Evolutionary conservation across 345 rosid species (phyloP).

Genomic region (Hibiscus mutabilis): DNA sequence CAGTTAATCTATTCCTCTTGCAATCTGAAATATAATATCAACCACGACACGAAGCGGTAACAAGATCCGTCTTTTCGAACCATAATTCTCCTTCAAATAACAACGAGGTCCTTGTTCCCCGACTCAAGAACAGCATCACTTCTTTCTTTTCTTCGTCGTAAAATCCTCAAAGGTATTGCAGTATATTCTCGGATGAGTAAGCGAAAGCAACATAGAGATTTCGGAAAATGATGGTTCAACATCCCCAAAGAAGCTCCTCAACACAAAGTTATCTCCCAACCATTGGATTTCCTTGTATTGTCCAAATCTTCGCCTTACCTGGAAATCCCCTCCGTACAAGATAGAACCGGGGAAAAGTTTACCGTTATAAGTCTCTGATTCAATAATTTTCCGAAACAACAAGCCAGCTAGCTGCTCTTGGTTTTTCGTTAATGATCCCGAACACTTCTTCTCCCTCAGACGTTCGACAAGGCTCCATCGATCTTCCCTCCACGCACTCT

Average conservation of each 20-base stretch:
- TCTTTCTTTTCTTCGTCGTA: conserved; percentile 79
- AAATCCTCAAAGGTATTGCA: conserved; percentile 70
- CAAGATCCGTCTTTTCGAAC: conserved; percentile 49
- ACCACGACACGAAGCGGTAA: conserved; percentile 59
- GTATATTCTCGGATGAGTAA: conserved; percentile 58
- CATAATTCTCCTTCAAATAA: conserved; percentile 36
- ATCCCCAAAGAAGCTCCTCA: conserved; percentile 64
- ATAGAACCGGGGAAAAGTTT: conserved; percentile 61
- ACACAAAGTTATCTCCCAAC: conserved; percentile 71
- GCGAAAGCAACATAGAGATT: conserved; percentile 51
- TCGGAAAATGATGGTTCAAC: conserved; percentile 31
- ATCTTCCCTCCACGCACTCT: conserved; percentile 67
- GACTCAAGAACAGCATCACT: conserved; percentile 63
- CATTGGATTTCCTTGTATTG: conserved; percentile 84
- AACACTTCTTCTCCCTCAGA: conserved; percentile 47
- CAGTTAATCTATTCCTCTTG: conserved; percentile 87
- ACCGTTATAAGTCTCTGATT: conserved; percentile 28
- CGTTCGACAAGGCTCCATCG: conserved; percentile 62
- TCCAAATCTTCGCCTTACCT: conserved; percentile 53
- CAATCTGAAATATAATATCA: conserved; percentile 83
- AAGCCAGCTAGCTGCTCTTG: conserved; percentile 59
- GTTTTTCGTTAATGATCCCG: conserved; percentile 38
- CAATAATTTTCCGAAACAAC: conserved; percentile 52
- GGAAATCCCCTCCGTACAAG: conserved; percentile 61
- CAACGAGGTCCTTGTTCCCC: conserved; percentile 65